Evolutionary conservation across 129 eudicot species (phyloP).

Genomic region (Tanacetum coccineum): DNA sequence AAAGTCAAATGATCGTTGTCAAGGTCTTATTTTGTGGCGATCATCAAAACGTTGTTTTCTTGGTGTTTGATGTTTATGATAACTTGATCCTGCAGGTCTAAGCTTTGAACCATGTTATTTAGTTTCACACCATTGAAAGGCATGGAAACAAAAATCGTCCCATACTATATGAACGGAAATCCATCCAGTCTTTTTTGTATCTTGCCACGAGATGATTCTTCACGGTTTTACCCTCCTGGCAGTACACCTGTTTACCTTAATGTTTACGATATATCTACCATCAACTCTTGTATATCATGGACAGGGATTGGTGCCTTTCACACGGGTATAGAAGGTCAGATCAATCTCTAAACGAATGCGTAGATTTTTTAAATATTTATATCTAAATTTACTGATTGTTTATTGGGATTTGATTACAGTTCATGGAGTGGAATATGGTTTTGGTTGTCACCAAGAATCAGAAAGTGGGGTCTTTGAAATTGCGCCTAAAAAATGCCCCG

Average conservation of each 20-base stretch:
- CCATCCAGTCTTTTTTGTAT: conserved; percentile 56
- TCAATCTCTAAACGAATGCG: not conserved
- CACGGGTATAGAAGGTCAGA: conserved; percentile 84
- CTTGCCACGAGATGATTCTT: conserved; percentile 55
- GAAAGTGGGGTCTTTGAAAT: conserved; percentile 86
- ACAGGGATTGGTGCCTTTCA: conserved; percentile 94
- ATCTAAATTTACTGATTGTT: not conserved
- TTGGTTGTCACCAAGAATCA: conserved; percentile 82
- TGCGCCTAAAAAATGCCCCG: conserved; percentile 91
- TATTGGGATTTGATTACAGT: conserved; percentile 43
- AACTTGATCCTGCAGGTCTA: conserved; percentile 25
- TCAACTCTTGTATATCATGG: conserved; percentile 78
- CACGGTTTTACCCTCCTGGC: conserved; percentile 44
- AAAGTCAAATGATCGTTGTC: no score
- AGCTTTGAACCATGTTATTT: conserved; percentile 23
- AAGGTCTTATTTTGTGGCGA: no score
- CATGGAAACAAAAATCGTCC: conserved; percentile 61
- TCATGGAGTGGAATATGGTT: conserved; percentile 86
- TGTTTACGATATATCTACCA: conserved; percentile 79
- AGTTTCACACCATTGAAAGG: conserved; percentile 33
- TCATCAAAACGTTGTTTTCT: not conserved
- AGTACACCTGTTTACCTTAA: conserved; percentile 80
- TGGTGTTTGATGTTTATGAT: not conserved
- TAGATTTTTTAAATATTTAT: not conserved
- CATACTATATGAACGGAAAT: conserved; percentile 46